Evolutionary conservation across 1,284 basidiomycete genomes (phyloP).

Genomic region (Caloboletus firmus): DNA sequence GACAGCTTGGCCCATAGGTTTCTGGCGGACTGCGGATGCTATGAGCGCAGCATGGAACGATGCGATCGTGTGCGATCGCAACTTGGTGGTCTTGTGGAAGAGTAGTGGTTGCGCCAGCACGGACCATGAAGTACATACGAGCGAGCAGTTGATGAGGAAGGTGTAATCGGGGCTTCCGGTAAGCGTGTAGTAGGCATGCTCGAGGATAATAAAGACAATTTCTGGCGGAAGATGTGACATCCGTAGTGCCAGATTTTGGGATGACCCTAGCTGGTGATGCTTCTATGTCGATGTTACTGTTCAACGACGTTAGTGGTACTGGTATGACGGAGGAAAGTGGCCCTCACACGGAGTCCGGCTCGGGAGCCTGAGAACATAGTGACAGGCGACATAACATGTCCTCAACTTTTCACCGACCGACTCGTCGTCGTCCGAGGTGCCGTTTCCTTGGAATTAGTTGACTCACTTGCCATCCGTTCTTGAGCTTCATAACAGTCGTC

Average conservation of each 20-base stretch:
- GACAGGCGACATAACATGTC: neutral
- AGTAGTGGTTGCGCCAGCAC: conserved; percentile 42
- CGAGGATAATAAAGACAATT: conserved; percentile 46
- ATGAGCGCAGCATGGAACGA: conserved; percentile 19
- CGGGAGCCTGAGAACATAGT: neutral
- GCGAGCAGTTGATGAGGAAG: conserved; percentile 37
- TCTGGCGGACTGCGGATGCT: conserved; percentile 16
- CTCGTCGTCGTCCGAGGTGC: neutral
- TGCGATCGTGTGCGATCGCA: conserved; percentile 3
- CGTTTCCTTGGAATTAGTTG: neutral
- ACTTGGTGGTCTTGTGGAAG: conserved; percentile 34
- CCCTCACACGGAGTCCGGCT: too few species aligned
- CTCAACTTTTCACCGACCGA: neutral
- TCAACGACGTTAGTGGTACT: neutral
- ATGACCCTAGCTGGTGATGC: neutral
- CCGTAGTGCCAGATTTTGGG: neutral
- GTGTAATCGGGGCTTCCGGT: conserved; percentile 34
- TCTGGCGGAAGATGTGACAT: conserved; percentile 38
- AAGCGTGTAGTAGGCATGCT: conserved; percentile 37
- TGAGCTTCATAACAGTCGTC: neutral
- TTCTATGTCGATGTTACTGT: neutral
- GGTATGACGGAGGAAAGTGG: neutral
- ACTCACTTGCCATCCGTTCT: neutral
- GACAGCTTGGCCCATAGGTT: conserved; percentile 17
- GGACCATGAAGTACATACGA: conserved; percentile 42